phyloP scores from a whole-genome alignment of 331 rosid species.

The Phaseolus coccineus region DNA sequence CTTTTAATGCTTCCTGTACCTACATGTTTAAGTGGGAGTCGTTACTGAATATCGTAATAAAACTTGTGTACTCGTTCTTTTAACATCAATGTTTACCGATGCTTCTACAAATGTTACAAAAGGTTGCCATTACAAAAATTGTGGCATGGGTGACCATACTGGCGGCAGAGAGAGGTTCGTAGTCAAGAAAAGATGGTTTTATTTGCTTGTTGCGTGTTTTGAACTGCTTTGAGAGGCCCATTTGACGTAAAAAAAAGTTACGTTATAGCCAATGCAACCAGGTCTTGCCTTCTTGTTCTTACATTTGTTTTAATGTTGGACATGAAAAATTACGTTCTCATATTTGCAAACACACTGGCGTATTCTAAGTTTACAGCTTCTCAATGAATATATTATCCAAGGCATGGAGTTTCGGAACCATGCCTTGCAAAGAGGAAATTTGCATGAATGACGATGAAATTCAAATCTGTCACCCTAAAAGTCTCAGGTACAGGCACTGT shows the following conservation, averaged over 20 bases:
- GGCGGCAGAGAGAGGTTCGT: neutral
- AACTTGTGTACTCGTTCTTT: neutral
- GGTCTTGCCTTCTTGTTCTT: too few species aligned
- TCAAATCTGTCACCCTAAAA: neutral
- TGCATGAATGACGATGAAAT: neutral
- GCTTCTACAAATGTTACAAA: neutral
- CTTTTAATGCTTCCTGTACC: neutral
- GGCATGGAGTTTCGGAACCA: neutral
- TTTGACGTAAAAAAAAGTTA: too few species aligned
- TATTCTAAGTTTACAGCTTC: neutral
- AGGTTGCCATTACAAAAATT: too few species aligned
- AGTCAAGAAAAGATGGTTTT: neutral
- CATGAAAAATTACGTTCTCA: neutral
- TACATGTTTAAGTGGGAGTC: neutral
- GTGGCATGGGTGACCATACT: neutral
- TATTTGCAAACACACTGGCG: neutral
- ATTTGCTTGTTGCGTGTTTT: neutral
- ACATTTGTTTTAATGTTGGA: neutral
- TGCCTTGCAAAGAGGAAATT: neutral
- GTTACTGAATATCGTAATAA: neutral
- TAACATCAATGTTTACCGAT: neutral
- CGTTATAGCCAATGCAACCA: too few species aligned
- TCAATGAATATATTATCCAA: neutral
- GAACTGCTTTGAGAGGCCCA: too few species aligned
- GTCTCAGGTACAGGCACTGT: neutral